Evolutionary conservation across 2,329 filamentous ascomycete genomes (phyloP).

Genomic region (Chaetomium olivaceum): DNA sequence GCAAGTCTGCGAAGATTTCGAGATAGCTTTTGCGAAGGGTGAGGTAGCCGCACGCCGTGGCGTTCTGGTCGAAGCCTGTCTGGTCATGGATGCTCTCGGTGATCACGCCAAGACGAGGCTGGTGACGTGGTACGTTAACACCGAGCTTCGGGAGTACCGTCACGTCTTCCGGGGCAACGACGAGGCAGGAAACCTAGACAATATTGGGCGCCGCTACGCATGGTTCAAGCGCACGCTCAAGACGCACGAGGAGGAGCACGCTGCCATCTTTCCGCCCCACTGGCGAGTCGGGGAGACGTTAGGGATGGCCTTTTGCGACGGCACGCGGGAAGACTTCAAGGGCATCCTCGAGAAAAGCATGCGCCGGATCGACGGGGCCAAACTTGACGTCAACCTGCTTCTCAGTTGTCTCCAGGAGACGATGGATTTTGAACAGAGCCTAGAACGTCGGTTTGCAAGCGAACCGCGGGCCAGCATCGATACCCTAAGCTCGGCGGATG

Average conservation of each 20-base stretch:
- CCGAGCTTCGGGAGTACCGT: constrained; percentile 89
- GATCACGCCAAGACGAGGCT: constrained; percentile 80
- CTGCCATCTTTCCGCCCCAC: constrained; percentile 77
- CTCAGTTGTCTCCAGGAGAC: constrained; percentile 92
- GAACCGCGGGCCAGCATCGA: constrained; percentile 81
- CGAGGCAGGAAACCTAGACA: constrained; percentile 93
- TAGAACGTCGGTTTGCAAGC: constrained; percentile 80
- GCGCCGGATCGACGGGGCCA: constrained; percentile 72
- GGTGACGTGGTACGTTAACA: constrained; percentile 97
- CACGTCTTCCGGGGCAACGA: constrained; percentile 96
- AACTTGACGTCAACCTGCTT: constrained; percentile 84
- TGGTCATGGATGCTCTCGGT: constrained; percentile 92
- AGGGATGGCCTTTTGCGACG: constrained; percentile 91
- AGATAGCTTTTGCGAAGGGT: constrained; percentile 87
- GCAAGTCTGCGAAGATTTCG: constrained; percentile 99
- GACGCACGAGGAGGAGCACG: constrained; percentile 92
- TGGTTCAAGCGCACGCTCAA: constrained; percentile 98
- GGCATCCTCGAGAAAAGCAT: constrained; percentile 87
- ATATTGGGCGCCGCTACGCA: constrained; percentile 89
- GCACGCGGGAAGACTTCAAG: constrained; percentile 93
- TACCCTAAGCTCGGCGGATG: constrained; percentile 78
- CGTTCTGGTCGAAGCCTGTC: constrained; percentile 80
- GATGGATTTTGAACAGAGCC: constrained; percentile 89
- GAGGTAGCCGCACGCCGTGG: constrained; percentile 71
- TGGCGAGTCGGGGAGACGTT: constrained; percentile 92